A percentile compares a stretch with the other conserved stretches of the same genome.
These are phyloP conservation scores for Cydonia oblonga DNA, from an alignment of 331 rosid species.

Conservation along the genomic window DNA sequence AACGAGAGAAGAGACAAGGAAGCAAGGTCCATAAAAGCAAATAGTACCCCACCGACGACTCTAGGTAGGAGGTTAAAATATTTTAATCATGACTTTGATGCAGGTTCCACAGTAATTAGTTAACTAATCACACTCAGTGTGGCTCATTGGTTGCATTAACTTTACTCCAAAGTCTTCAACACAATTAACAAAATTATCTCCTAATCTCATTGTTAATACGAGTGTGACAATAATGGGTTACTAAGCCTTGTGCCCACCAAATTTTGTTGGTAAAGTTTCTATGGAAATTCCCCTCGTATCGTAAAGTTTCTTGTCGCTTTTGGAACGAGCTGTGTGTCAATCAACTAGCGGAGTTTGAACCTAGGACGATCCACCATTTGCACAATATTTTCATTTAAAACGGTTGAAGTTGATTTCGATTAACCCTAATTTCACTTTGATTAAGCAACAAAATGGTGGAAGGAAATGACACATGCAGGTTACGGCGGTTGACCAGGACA, in stretches of 20 bases:
- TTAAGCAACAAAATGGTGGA: no score
- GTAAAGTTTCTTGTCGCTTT: no score
- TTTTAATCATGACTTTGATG: not conserved
- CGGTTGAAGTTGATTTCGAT: no score
- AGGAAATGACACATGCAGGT: no score
- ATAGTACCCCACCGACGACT: constrained; percentile 12
- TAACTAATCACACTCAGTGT: constrained; percentile 11
- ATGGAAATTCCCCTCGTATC: no score
- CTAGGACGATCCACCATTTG: no score
- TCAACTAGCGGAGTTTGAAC: no score
- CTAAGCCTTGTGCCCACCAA: not conserved
- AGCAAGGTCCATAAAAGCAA: not conserved
- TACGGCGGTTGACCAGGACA: no score
- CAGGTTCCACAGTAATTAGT: not conserved
- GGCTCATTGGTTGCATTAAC: constrained; percentile 18
- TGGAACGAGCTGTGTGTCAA: no score
- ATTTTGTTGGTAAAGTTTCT: not conserved
- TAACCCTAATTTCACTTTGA: no score
- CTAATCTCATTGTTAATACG: not conserved
- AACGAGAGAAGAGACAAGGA: not conserved
- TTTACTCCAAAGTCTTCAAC: constrained; percentile 23
- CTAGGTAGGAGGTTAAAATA: not conserved
- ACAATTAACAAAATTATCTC: not conserved
- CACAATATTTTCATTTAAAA: no score
- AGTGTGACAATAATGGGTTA: not conserved